Conservation (phyloP, 2,329 filamentous ascomycete species). For the Pseudogymnoascus sp. region DNA sequence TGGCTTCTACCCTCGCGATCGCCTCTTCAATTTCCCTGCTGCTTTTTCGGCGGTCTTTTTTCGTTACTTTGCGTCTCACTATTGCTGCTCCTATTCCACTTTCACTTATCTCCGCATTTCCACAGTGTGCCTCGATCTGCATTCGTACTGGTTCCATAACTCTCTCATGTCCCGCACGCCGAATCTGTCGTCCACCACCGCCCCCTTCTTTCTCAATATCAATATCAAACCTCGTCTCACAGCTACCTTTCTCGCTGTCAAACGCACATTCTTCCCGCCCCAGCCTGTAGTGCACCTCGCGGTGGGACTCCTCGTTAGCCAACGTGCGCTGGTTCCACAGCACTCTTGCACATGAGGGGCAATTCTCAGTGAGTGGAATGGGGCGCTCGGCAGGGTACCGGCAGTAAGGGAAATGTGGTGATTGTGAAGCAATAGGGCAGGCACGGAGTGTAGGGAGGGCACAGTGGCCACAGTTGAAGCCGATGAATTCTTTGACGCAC, state of each 20-base stretch:
- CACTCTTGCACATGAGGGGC: constrained; percentile 25
- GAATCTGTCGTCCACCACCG: not conserved
- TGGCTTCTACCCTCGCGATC: constrained; percentile 1
- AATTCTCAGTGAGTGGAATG: constrained; percentile 21
- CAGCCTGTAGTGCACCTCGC: not conserved
- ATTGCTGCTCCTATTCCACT: not conserved
- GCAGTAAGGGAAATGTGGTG: constrained; percentile 22
- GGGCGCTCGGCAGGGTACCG: constrained; percentile 23
- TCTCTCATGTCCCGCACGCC: not conserved
- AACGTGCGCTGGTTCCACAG: constrained; percentile 24
- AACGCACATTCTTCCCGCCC: not conserved
- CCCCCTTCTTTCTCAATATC: not conserved
- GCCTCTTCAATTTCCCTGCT: constrained; percentile 7
- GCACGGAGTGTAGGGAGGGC: constrained; percentile 33
- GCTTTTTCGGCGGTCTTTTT: not conserved
- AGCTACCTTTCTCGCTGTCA: not conserved
- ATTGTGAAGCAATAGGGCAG: constrained; percentile 32
- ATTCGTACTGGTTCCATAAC: not conserved
- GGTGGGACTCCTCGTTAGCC: not conserved
- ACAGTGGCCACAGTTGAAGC: constrained; percentile 41
- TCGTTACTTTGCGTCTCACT: not conserved
- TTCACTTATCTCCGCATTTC: not conserved
- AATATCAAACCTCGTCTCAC: constrained; percentile 6
- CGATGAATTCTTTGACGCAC: constrained; percentile 40
- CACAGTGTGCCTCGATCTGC: not conserved